Conservation (phyloP, 108 stramenopile genomes). For the Cyclotella sp. region DNA sequence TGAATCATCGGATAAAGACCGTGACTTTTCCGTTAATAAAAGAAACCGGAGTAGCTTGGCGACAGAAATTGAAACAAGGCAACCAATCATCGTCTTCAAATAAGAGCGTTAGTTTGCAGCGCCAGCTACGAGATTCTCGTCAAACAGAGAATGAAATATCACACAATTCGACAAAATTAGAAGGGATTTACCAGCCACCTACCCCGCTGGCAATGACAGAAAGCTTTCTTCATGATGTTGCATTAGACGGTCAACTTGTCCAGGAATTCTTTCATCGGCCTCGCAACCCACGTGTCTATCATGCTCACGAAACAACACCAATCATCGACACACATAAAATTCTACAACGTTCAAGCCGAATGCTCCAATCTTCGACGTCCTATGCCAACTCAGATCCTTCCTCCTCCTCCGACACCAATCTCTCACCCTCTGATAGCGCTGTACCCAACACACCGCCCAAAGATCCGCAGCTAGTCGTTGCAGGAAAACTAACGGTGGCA, state of each 20-base stretch:
- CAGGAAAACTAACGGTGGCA: constrained; percentile 86
- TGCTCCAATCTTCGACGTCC: constrained; percentile 12
- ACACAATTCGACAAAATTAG: not conserved
- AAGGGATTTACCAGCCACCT: not conserved
- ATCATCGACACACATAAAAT: not conserved
- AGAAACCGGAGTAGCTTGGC: not conserved
- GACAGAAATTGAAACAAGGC: not conserved
- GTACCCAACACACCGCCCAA: constrained; percentile 27
- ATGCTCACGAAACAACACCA: not conserved
- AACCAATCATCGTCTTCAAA: not conserved
- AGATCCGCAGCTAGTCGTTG: constrained; percentile 80
- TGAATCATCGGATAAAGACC: not conserved
- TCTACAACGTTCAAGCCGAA: constrained; percentile 14
- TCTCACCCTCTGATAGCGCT: not conserved
- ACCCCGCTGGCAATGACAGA: not conserved
- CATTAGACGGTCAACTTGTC: constrained; percentile 6
- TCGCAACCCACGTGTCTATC: constrained; percentile 2
- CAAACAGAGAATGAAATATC: no score
- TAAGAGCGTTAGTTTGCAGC: not conserved
- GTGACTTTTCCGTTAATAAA: not conserved
- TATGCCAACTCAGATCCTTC: constrained; percentile 19
- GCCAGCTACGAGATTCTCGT: not conserved
- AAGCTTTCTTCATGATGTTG: constrained; percentile 5
- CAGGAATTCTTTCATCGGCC: constrained; percentile 9
- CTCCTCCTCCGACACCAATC: not conserved